Base-by-base conservation (phyloP, 1,139 yeast species). In the Saccharomycopsis hybrid region DNA sequence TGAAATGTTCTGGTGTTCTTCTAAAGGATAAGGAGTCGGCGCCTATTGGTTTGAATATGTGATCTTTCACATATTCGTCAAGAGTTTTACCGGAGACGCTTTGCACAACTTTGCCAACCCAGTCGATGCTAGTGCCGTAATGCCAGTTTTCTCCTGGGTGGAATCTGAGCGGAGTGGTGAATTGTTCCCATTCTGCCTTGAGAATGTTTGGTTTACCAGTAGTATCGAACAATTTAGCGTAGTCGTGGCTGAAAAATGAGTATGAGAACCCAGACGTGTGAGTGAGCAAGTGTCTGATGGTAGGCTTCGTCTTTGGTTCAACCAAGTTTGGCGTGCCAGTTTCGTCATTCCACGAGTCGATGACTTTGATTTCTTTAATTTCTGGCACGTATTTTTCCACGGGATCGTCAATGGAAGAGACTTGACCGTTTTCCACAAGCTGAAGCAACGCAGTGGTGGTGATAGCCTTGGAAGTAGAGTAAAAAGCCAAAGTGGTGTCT, bases 191-290 rank as follows among this genome's bases (percentile, higher is more conserved):
- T 61, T 41, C 61, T 1, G 73, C 71, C 18, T 59, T 57, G 11
- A 62, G 46, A 1, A 62, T 59, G 52, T 63, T 62, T 18, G 58
- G 52, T 2, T 27, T 33, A 51, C 58, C 56, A 58, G 60, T 47
- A 59, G 59, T 43, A 56, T 60, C 45, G 57, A 55, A 24, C 55
- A 54, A 39, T 30, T 56, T 56, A 11, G 49, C 47, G 31, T 58
- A 50, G 1, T 52, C 54, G 3, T 61, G 60, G 56, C 66, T 66
- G 50, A 74, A 65, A 57, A 74, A 75, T 1, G 71, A 66, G 61
- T 76, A 76, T 2, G 74, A 67, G 47, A 76, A 70, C 0, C 82
- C 82, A 1, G 80, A 65, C 1, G 79, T 77, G 57, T 78, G 81
- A 2, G 72, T 62, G 43, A 78, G 62, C 49, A 79, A 69, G 54